Evolutionary conservation across 208 protist species (phyloP).

Genomic region (Wallacemonas sp.): DNA sequence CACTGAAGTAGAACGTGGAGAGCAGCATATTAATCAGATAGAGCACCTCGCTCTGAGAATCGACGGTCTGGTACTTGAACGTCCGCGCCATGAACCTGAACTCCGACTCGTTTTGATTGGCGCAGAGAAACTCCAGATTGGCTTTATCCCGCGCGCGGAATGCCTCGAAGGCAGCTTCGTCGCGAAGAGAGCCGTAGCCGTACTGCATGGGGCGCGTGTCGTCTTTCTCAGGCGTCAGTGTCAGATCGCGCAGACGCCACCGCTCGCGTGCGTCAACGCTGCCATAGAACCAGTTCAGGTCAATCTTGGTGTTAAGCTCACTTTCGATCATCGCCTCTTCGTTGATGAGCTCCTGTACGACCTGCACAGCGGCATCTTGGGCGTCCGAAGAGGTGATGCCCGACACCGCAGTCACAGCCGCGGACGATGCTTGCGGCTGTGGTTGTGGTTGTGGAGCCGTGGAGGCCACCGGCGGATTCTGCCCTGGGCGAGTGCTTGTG

Average conservation of each 20-base stretch:
- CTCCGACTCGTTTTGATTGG: background rate
- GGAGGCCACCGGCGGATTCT: too few relatives aligned
- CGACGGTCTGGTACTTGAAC: conserved; percentile 43
- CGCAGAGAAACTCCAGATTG: conserved; percentile 21
- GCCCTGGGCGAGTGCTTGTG: too few relatives aligned
- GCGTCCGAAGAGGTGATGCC: background rate
- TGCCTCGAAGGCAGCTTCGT: conserved; percentile 8
- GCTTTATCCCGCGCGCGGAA: conserved; percentile 25
- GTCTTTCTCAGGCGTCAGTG: conserved; percentile 52
- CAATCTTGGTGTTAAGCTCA: conserved; percentile 36
- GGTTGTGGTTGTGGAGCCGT: background rate
- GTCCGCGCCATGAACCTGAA: background rate
- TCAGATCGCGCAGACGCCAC: conserved; percentile 62
- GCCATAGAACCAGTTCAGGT: conserved; percentile 77
- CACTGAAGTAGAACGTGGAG: conserved; percentile 77
- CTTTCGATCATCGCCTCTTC: conserved; percentile 31
- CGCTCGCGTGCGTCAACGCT: conserved; percentile 54
- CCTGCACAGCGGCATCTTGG: conserved; percentile 9
- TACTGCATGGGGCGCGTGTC: conserved; percentile 48
- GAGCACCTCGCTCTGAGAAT: conserved; percentile 83
- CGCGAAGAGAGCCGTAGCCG: conserved; percentile 24
- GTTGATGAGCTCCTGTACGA: conserved; percentile 40
- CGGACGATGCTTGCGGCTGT: background rate
- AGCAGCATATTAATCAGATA: conserved; percentile 81
- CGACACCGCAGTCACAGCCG: background rate